phyloP scores from a whole-genome alignment of 2,329 filamentous ascomycete species.

The Fusarium anguioides region DNA sequence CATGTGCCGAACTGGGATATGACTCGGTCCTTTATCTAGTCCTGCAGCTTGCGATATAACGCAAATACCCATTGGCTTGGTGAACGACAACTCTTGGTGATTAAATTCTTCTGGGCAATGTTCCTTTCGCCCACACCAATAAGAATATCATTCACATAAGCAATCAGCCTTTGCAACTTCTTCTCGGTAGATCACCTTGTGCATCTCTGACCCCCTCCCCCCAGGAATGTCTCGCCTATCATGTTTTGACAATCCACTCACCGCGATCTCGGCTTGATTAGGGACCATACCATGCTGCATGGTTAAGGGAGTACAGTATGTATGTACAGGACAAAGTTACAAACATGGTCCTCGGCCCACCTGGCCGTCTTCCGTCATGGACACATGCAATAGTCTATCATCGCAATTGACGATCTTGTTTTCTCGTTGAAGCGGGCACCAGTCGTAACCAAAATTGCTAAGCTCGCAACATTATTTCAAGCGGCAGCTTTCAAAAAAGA shows the following conservation, averaged over 20 bases:
- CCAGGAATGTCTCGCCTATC: constrained; percentile 9
- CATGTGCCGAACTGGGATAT: constrained; percentile 13
- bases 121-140: not conserved
- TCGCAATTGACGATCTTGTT: constrained; percentile 44
- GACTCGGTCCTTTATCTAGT: constrained; percentile 6
- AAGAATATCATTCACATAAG: constrained; percentile 20
- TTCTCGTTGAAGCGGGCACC: constrained; percentile 40
- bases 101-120: not conserved
- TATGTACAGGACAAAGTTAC: too few species aligned
- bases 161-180: not conserved
- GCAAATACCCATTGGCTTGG: not conserved
- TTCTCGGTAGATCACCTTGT: not conserved
- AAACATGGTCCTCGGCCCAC: constrained; percentile 31
- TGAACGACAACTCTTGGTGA: not conserved
- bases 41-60: constrained; percentile 3
- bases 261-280: constrained; percentile 42
- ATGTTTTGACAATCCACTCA: constrained; percentile 34
- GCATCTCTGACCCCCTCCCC: not conserved
- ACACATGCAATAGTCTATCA: constrained; percentile 22
- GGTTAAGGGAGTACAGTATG: not conserved
- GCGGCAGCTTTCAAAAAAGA: not conserved
- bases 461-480: constrained; percentile 2
- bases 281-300: constrained; percentile 30
- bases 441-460: constrained; percentile 25
- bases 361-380: constrained; percentile 35